Evolutionary conservation across 306 rosid genomes (phyloP), one percentile per base, ranked within the genome.

Genomic region (Cicer bijugum): DNA sequence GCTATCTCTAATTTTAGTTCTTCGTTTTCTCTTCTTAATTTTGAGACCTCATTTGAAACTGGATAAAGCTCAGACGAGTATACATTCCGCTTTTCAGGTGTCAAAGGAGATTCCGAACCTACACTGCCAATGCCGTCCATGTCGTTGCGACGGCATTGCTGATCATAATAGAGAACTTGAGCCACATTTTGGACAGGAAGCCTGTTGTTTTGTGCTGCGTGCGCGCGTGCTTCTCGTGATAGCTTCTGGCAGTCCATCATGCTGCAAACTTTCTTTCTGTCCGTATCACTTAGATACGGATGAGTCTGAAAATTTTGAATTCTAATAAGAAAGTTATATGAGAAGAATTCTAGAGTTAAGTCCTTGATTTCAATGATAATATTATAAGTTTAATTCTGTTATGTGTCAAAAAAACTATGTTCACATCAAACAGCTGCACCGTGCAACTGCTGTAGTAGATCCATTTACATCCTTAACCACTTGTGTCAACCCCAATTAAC

Each of bases 241-340:
- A 95, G 71, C 77, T 86, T 95, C 85, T 90, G 97, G 75, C 93
- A 95, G 73, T 95, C 97, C 97, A 95, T 90, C 74, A 90, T 74
- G 75, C 97, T 86, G 82, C 99, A 95, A 1, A 86, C 93, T 79
- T 88, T 95, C 90, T 95, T 91, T 76, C 87, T 91, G 75, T 95
- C 99, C 83, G 79, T 76, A 50, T 95, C 99, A 75, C 93, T 88
- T 50, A 91, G 76, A 67, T 69, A 61, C 7, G 97, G 96, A 87
- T 94, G 99, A 75, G 93, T 95, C 99, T 94, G 82, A 58, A 9
- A 71, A 55, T 56, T 46, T 43, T 1, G 7, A 69, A 15, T 40
- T 75, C 62, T 48, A 60, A 28, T 28, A 28, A 28, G 35, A 28
- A 28, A 28, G 35, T 40, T 35, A 28, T n/a, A 47, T 16, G 12